Evolutionary conservation across 2,329 filamentous ascomycete species (phyloP).

Genomic region (Calonectria leucothoes): DNA sequence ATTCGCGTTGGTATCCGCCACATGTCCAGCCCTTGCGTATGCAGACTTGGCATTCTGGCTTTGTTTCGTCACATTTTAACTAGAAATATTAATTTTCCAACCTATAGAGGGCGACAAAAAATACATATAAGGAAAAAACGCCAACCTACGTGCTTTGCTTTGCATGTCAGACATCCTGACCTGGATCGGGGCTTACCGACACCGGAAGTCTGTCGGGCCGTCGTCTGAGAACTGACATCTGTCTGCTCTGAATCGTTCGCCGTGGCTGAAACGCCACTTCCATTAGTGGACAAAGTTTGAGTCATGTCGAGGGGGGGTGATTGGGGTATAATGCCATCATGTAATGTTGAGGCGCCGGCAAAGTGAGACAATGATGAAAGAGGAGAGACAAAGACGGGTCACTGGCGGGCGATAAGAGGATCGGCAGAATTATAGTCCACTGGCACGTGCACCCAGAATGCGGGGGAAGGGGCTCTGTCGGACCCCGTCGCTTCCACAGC

Average conservation of each 20-base stretch:
- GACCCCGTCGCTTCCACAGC: neutral
- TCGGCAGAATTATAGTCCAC: slow-evolving; percentile 10
- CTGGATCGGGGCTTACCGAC: slow-evolving; percentile 20
- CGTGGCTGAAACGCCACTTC: neutral
- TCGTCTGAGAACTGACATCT: neutral
- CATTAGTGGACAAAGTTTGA: neutral
- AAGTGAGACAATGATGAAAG: neutral
- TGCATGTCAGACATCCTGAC: slow-evolving; percentile 26
- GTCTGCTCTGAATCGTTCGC: neutral
- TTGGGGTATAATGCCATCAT: slow-evolving; percentile 12
- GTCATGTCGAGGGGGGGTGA: slow-evolving; percentile 14
- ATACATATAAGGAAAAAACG: too few relatives aligned
- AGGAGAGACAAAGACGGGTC: slow-evolving; percentile 6
- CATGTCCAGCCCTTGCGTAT: slow-evolving; percentile 20
- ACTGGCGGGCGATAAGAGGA: slow-evolving; percentile 17
- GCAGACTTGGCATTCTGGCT: slow-evolving; percentile 23
- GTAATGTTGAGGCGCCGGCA: neutral
- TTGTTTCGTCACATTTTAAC: slow-evolving; percentile 27
- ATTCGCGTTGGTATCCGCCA: slow-evolving; percentile 23
- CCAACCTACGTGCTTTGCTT: slow-evolving; percentile 23
- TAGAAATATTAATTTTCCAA: neutral
- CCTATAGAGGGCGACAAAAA: neutral
- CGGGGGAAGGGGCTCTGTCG: slow-evolving; percentile 10
- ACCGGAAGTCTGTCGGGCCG: neutral
- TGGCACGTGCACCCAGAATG: slow-evolving; percentile 26